Base-by-base conservation (phyloP, 495 filamentous ascomycete genomes). In the Schizothecium vesticola region DNA sequence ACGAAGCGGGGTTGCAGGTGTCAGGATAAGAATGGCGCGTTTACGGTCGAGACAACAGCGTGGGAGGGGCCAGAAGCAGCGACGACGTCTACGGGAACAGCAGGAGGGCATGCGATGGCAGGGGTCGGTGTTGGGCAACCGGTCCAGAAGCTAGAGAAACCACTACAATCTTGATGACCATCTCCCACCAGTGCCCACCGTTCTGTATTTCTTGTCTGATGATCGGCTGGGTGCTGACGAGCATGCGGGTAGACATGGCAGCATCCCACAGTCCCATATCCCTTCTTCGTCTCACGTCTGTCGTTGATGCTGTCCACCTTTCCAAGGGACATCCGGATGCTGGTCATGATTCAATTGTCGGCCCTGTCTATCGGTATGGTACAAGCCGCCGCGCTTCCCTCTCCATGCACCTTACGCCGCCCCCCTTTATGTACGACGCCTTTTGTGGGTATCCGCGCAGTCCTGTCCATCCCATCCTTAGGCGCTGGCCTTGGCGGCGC, bases 1-100 rank as follows among this genome's bases (percentile, higher is more conserved):
- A 73, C 36, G 21, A 63, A n/a, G 26, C 21, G 63, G 65, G 58
- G 56, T 61, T 56, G 33, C 76, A 97, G 92, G 65, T 96, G 93
- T 79, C 85, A 86, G 29, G 87, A 87, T 73, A 88, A 85, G 65
- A 82, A 84, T 10, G 81, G 81, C 19, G 79, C 24, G 21, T 87
- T 94, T 76, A 90, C 84, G 69, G 90, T 93, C 11, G 93, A 97
- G 78, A 96, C 92, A 25, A 96, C 92, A 24, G 80, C 85, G 61
- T 94, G 91, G 90, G 91, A 95, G 75, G 79, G 75, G 61, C 72
- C 67, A 12, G 62, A 69, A 12, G 66, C 70, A 21, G 33, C 33
- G 33, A 16, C 36, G 66, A 29, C 5, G 51, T 26, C 13, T 16
- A 55, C 62, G 22, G 36, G 36, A 26, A 0, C 36, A 16, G 62